Conservation (phyloP, 768 basidiomycete genomes). For the Suillus brevipes region DNA sequence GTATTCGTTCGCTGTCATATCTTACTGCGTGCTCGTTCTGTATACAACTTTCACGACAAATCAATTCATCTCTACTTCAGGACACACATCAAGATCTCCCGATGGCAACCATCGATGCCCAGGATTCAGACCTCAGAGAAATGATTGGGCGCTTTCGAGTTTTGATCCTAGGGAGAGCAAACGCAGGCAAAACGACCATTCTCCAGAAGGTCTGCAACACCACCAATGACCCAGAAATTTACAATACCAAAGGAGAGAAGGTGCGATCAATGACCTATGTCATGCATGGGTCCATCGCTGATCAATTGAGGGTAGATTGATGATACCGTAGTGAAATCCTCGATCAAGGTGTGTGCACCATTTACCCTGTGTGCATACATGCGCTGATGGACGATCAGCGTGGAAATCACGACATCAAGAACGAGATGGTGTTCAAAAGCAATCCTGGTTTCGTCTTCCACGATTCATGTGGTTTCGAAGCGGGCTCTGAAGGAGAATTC, state of each 20-base stretch:
- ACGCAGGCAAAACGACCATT: neutral
- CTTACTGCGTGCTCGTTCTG: neutral
- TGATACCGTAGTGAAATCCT: no score
- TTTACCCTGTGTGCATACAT: neutral
- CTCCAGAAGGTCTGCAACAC: neutral
- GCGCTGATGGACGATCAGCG: slow-evolving; percentile 12
- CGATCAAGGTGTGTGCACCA: no score
- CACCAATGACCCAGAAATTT: neutral
- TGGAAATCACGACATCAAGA: slow-evolving; percentile 30
- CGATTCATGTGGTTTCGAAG: slow-evolving; percentile 41
- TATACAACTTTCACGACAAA: neutral
- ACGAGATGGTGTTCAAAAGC: slow-evolving; percentile 29
- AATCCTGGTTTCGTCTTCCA: slow-evolving; percentile 38
- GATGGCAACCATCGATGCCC: neutral
- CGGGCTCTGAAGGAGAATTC: slow-evolving; percentile 32
- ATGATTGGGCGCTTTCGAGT: neutral
- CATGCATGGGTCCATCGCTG: no score
- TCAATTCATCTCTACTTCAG: neutral
- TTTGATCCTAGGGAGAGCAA: neutral
- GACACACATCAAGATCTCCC: neutral
- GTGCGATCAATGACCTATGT: neutral
- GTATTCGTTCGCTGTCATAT: neutral
- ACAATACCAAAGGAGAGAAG: neutral
- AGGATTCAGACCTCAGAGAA: neutral
- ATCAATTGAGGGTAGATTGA: no score